A percentile compares a stretch with the other conserved stretches of the same genome.
These are phyloP conservation scores for Zygosaccharomyces pseudobailii DNA, from an alignment of 1,139 yeast genomes.

Conservation along the genomic window DNA sequence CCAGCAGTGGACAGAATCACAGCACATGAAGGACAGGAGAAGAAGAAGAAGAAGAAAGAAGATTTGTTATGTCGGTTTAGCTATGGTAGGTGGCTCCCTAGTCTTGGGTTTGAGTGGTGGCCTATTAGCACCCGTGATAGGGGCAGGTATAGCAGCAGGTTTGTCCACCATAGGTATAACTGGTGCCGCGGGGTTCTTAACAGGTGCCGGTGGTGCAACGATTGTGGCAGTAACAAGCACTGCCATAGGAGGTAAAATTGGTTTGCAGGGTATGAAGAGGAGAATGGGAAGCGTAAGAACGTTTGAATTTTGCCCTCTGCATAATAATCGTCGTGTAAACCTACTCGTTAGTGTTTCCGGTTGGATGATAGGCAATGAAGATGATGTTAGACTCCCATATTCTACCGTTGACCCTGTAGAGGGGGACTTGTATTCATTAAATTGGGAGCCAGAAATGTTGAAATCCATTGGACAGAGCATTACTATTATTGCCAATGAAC, in stretches of 20 bases:
- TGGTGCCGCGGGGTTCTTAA: slow-evolving; percentile 87
- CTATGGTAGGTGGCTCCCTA: slow-evolving; percentile 94
- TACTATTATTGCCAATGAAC: slow-evolving; percentile 87
- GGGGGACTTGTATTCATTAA: slow-evolving; percentile 89
- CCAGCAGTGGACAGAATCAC: slow-evolving; percentile 72
- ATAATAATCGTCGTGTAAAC: slow-evolving; percentile 84
- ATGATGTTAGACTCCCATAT: slow-evolving; percentile 94
- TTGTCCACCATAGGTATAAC: slow-evolving; percentile 88
- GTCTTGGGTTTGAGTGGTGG: slow-evolving; percentile 96
- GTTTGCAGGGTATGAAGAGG: slow-evolving; percentile 75
- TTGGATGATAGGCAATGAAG: slow-evolving; percentile 94
- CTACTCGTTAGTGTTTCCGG: slow-evolving; percentile 91
- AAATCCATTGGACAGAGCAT: slow-evolving; percentile 96
- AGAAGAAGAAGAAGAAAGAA: slow-evolving; percentile 62
- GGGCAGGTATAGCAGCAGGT: slow-evolving; percentile 98
- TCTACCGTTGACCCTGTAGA: slow-evolving; percentile 95
- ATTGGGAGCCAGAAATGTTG: slow-evolving; percentile 99
- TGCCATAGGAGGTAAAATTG: slow-evolving; percentile 85
- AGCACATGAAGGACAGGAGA: slow-evolving; percentile 64
- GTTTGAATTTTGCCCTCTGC: slow-evolving; percentile 88
- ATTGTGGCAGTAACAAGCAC: slow-evolving; percentile 91
- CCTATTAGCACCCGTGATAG: slow-evolving; percentile 91
- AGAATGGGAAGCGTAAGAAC: slow-evolving; percentile 91
- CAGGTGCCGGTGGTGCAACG: slow-evolving; percentile 97
- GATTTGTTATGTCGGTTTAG: slow-evolving; percentile 85